These are phyloP conservation scores for Cytospora leucostoma DNA, from an alignment of 2,329 filamentous ascomycete genomes.

Conservation along the genomic window DNA sequence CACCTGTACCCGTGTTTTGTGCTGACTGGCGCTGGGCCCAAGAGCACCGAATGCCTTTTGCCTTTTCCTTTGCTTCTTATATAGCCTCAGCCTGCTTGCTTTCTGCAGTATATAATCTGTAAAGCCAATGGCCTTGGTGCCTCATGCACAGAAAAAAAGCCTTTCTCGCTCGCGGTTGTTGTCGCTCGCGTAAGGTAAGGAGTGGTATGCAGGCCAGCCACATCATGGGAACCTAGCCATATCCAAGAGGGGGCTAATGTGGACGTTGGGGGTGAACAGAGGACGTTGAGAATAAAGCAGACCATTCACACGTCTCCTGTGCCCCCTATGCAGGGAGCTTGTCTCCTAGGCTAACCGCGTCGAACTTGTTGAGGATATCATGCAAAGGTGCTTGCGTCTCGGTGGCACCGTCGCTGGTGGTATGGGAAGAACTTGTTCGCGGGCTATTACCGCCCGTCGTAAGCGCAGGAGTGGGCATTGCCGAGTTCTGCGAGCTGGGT, in stretches of 20 bases:
- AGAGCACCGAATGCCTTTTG: neutral
- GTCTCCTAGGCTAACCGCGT: neutral
- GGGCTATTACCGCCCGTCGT: slow-evolving; percentile 71
- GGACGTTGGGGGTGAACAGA: neutral
- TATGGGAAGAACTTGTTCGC: slow-evolving; percentile 65
- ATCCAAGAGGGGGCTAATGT: neutral
- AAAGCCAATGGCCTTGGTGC: neutral
- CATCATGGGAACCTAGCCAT: neutral
- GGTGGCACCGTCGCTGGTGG: slow-evolving; percentile 59
- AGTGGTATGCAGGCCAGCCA: neutral
- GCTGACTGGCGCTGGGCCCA: neutral
- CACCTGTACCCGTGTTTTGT: slow-evolving; percentile 8
- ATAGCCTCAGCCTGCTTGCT: neutral
- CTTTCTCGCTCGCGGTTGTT: neutral
- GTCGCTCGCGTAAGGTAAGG: neutral
- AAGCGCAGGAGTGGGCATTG: slow-evolving; percentile 64
- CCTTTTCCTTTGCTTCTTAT: neutral
- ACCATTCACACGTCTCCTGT: neutral
- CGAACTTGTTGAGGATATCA: slow-evolving; percentile 16
- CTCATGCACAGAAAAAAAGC: neutral
- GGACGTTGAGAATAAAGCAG: neutral
- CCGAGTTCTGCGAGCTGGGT: slow-evolving; percentile 49
- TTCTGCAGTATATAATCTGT: neutral
- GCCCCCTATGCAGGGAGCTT: neutral
- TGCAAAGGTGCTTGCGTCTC: slow-evolving; percentile 31